A percentile compares a stretch with the other conserved stretches of the same genome.
Conservation (phyloP, 2,329 filamentous ascomycete genomes). For the Arthrobotrys conoides region DNA sequence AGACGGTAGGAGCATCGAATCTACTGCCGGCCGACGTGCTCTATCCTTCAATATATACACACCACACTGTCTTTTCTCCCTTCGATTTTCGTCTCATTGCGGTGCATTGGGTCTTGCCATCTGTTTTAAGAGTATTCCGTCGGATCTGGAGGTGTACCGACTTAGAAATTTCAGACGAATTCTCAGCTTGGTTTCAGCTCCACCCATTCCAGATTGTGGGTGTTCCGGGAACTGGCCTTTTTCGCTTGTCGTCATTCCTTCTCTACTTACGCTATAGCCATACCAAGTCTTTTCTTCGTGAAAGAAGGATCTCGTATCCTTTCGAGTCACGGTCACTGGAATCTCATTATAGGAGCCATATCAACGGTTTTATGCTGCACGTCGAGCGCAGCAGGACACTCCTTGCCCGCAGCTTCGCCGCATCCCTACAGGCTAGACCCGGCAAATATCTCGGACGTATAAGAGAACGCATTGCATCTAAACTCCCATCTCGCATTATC, state of each 20-base stretch:
- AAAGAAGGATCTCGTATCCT: not conserved
- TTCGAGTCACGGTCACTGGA: not conserved
- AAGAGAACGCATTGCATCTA: constrained; percentile 5
- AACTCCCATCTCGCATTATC: constrained; percentile 13
- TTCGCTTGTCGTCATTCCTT: constrained; percentile 8
- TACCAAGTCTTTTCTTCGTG: constrained; percentile 18
- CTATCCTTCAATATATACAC: constrained; percentile 32
- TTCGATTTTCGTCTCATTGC: constrained; percentile 41
- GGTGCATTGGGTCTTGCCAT: constrained; percentile 43
- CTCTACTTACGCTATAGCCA: constrained; percentile 12
- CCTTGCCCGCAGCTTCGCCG: constrained; percentile 19
- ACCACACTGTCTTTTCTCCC: constrained; percentile 22
- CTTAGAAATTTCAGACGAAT: constrained; percentile 20
- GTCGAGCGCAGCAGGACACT: not conserved
- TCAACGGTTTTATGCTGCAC: constrained; percentile 16
- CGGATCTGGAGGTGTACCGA: constrained; percentile 23
- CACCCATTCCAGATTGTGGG: constrained; percentile 37
- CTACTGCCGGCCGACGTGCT: constrained; percentile 24
- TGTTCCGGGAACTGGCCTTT: constrained; percentile 31
- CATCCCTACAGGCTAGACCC: constrained; percentile 42
- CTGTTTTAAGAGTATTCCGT: constrained; percentile 13
- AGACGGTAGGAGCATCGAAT: constrained; percentile 10
- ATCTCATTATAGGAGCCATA: constrained; percentile 7
- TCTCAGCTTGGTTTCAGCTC: constrained; percentile 51
- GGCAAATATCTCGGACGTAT: constrained; percentile 10